Base-by-base conservation (phyloP, 495 filamentous ascomycete genomes). In the Immersiella caudata region DNA sequence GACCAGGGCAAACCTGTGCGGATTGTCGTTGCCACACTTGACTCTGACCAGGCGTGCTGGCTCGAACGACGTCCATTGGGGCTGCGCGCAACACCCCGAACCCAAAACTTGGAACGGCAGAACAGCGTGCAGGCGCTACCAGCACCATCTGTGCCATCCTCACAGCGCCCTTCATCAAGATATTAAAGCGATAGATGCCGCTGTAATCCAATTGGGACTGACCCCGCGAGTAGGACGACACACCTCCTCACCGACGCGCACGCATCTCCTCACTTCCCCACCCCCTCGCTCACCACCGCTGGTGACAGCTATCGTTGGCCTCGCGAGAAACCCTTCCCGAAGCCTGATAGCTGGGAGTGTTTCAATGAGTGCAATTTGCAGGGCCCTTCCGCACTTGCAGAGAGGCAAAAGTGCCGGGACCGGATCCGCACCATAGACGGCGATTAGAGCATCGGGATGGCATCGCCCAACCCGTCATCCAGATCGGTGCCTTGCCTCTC, bases 51-150 rank as follows among this genome's bases (percentile, higher is more conserved):
- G 60, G 35, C 54, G 22, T 21, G 12, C 22, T 9, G 54, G 11
- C 40, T 46, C 40, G 40, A 46, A 46, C 40, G 40, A 46, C 40
- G 40, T 46, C 40, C 2, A 46, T 46, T 57, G 54, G 22, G 22
- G 54, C 26, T 25, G 54, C 22, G 26, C 54, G 20, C 22, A 26
- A 57, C 1, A 24, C 24, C 54, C 35, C 62, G 21, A 58, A 64
- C 46, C 66, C 66, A 64, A 68, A 68, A 52, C 54, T 54, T 68
- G 66, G 66, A 64, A 62, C 54, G 60, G 60, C 60, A 60, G 66
- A 59, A 64, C 33, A 27, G 22, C 18, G 4, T 58, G 35, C 62
- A 24, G 21, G 27, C 51, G 21, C 60, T 18, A 50, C n/a, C 59
- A 25, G 2, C 21, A 21, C n/a, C 21, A 33, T 12, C 22, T 36